Evolutionary conservation across 2,329 filamentous ascomycete species (phyloP).

Genomic region (Cordyceps cicadae): DNA sequence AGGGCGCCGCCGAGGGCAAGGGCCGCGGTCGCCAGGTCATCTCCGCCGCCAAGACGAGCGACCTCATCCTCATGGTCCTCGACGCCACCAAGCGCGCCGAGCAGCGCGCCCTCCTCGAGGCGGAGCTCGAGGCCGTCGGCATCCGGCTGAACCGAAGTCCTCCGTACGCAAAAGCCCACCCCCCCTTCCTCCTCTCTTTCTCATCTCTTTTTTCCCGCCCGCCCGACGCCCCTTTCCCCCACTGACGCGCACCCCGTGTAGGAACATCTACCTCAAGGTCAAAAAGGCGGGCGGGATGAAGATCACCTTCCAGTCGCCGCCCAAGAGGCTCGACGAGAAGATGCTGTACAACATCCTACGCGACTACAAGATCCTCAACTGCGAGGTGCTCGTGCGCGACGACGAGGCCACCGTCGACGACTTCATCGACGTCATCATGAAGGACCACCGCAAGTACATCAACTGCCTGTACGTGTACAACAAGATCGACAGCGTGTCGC

Average conservation of each 20-base stretch:
- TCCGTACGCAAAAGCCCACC: constrained; percentile 60
- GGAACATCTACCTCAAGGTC: constrained; percentile 92
- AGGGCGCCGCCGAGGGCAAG: constrained; percentile 92
- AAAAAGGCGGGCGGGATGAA: constrained; percentile 99
- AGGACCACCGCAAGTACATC: constrained; percentile 97
- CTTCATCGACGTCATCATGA: constrained; percentile 99
- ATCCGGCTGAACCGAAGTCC: constrained; percentile 88
- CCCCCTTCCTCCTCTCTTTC: too few relatives aligned
- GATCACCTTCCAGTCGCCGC: constrained; percentile 85
- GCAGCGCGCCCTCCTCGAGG: constrained; percentile 81
- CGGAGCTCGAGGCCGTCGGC: constrained; percentile 88
- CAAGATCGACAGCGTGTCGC: constrained; percentile 92
- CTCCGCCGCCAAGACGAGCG: constrained; percentile 94
- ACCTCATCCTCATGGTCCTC: constrained; percentile 91
- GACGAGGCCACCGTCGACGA: constrained; percentile 95
- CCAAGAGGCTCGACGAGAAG: constrained; percentile 90
- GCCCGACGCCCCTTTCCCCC: not conserved
- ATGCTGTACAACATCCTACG: constrained; percentile 96
- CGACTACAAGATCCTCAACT: constrained; percentile 98
- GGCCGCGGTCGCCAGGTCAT: constrained; percentile 94
- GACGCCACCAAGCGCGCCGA: constrained; percentile 96
- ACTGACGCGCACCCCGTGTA: constrained; percentile 30
- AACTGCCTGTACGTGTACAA: constrained; percentile 95
- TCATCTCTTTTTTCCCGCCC: too few relatives aligned
- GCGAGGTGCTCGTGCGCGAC: constrained; percentile 89